These are phyloP conservation scores for Colletotrichum sp. DNA, from an alignment of 2,329 filamentous ascomycete species.

Conservation along the genomic window DNA sequence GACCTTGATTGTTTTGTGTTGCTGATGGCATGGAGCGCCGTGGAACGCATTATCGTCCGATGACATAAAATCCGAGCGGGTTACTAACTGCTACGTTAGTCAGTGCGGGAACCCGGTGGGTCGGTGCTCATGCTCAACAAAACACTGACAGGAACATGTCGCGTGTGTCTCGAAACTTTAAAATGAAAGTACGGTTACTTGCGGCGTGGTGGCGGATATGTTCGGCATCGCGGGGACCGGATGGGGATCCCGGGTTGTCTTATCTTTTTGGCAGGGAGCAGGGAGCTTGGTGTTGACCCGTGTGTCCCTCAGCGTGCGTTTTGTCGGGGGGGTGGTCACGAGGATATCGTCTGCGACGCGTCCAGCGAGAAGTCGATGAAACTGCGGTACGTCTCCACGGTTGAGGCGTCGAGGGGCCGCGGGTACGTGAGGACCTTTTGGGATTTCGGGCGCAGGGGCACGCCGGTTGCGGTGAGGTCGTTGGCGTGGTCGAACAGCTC, in stretches of 20 bases:
- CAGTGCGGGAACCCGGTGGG: conserved; percentile 15
- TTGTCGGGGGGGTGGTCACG: background rate
- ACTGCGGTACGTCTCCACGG: conserved; percentile 34
- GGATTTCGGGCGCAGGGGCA: conserved; percentile 27
- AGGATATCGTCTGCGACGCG: conserved; percentile 25
- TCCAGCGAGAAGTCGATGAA: conserved; percentile 37
- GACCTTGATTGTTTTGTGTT: background rate
- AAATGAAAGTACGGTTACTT: background rate
- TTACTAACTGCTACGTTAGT: conserved; percentile 19
- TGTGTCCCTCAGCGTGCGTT: background rate
- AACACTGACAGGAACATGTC: background rate
- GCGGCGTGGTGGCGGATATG: background rate
- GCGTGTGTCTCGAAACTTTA: background rate
- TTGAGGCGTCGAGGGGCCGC: conserved; percentile 28
- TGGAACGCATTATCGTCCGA: background rate
- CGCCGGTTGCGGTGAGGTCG: conserved; percentile 30
- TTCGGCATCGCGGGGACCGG: conserved; percentile 1
- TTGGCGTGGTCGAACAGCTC: conserved; percentile 31
- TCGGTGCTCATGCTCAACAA: conserved; percentile 9
- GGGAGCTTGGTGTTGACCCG: background rate
- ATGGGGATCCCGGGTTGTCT: background rate
- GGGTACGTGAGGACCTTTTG: conserved; percentile 34
- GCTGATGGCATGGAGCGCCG: background rate
- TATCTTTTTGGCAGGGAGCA: background rate
- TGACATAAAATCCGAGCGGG: conserved; percentile 1